Evolutionary conservation across 208 protist genomes (phyloP), one percentile per base, ranked within the genome.

Genomic region (Polymyxa betae): DNA sequence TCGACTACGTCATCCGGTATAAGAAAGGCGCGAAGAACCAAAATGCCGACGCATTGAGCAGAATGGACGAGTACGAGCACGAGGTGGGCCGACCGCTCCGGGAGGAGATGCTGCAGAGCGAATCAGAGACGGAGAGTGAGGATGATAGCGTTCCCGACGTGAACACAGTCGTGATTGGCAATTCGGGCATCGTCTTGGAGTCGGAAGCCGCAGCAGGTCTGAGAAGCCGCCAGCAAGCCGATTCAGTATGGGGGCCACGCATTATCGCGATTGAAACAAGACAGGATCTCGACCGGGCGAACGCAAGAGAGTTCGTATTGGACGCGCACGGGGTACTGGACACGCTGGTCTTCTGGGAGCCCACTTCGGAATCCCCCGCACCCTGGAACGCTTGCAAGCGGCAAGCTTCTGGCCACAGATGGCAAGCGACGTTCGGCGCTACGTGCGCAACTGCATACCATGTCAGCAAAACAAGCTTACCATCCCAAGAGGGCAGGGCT

Each of bases 381-480:
- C 16, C 35, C 16, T 35, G 72, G 35, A 82, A 43, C n/a, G 40
- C n/a, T 82, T 35, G 72, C 72, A 43, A 35, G 5, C 20, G 54
- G 29, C 54, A 66, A n/a, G 54, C 54, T 66, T 66, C 54, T 66
- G 54, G 54, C 54, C 54, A 66, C 20, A 29, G 20, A 66, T 66
- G 54, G 54, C 29, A 66, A 16, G 54, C 20, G 54, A 66, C 54
- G 54, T 29, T 16, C 54, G 54, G 16, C 54, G 54, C 54, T 66
- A 66, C 29, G 54, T 66, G 16, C 20, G 29, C 16, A 35, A 43
- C 35, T 82, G 72, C n/a, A 20, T 35, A n/a, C 16, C 72, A 5
- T 82, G 72, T 82, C 72, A 82, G 72, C 72, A 82, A 43, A n/a
- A 5, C 72, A 82, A 82, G 40, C 5, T n/a, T 5, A 35, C 35